Evolutionary conservation across 169 alveolate genomes (phyloP).

Genomic region (Amoebophrya sp.): DNA sequence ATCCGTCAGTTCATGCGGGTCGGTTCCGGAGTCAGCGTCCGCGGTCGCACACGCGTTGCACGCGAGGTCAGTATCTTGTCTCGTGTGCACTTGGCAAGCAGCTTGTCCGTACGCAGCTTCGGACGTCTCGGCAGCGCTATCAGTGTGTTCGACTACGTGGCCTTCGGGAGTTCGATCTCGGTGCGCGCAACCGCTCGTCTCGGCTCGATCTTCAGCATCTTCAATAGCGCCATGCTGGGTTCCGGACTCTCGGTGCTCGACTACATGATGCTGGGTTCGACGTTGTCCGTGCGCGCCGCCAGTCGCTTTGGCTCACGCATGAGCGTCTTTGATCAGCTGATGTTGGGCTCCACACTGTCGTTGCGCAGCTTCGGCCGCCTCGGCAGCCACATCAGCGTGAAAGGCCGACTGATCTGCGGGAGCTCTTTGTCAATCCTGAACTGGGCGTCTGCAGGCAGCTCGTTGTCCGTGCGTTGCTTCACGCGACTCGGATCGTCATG

Average conservation of each 20-base stretch:
- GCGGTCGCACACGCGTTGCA: neutral
- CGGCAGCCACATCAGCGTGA: neutral
- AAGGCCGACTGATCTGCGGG: neutral
- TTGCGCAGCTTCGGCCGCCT: neutral
- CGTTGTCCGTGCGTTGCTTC: neutral
- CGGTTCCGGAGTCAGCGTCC: neutral
- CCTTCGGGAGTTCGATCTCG: constrained; percentile 22
- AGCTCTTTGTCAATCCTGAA: constrained; percentile 1
- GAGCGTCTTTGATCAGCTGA: neutral
- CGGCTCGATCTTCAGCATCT: neutral
- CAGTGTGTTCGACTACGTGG: neutral
- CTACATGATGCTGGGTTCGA: neutral
- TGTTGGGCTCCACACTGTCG: constrained; percentile 24
- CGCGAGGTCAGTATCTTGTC: neutral
- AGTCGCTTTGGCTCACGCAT: neutral
- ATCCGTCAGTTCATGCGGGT: neutral
- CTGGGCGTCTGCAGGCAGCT: neutral
- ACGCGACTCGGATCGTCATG: neutral
- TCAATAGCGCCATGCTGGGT: neutral
- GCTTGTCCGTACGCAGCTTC: constrained; percentile 1
- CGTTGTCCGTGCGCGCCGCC: neutral
- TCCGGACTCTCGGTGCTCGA: constrained; percentile 7
- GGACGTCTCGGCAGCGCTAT: neutral
- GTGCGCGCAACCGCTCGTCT: neutral
- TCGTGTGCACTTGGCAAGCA: neutral